Percentiles rank a stretch among this genome's conserved stretches.
These are phyloP conservation scores for Amaranthus cruentus DNA, from an alignment of 148 eudicot species.

Conservation along the genomic window DNA sequence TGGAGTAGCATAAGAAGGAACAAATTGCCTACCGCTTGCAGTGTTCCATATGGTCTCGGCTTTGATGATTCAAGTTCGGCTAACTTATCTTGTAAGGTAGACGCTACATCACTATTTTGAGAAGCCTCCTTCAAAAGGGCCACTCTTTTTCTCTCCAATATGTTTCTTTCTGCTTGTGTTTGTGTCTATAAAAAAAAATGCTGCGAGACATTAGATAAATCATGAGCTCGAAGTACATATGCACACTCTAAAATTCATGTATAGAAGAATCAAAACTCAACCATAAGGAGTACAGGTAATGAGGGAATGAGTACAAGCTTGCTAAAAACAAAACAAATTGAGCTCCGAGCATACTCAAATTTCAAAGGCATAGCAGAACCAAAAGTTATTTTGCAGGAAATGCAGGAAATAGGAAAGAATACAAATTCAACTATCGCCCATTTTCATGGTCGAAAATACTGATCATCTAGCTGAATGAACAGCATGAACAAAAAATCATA, in stretches of 20 bases:
- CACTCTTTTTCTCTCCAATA: constrained; percentile 70
- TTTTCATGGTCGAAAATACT: not conserved
- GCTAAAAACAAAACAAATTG: no score
- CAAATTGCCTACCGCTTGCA: constrained; percentile 59
- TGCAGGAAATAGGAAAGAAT: no score
- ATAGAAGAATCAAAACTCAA: constrained; percentile 3
- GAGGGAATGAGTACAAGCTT: not conserved
- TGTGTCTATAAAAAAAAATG: constrained; percentile 54
- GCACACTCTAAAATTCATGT: constrained; percentile 11
- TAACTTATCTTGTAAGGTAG: constrained; percentile 44
- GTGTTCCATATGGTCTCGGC: constrained; percentile 72
- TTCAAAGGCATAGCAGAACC: no score
- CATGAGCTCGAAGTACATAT: constrained; percentile 16
- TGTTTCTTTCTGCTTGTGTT: constrained; percentile 83
- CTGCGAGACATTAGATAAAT: constrained; percentile 17
- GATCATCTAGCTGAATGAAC: not conserved
- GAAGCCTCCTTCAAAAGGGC: constrained; percentile 54
- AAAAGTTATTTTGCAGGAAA: no score
- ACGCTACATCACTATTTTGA: constrained; percentile 36
- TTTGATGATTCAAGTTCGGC: constrained; percentile 49
- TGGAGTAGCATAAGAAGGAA: not conserved
- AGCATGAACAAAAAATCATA: not conserved
- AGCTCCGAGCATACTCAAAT: no score
- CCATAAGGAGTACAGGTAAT: not conserved
- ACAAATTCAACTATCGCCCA: not conserved